Conservation (phyloP, 225 moss, liverwort and hornwort genomes). For the Pseudisothecium myosuroides region DNA sequence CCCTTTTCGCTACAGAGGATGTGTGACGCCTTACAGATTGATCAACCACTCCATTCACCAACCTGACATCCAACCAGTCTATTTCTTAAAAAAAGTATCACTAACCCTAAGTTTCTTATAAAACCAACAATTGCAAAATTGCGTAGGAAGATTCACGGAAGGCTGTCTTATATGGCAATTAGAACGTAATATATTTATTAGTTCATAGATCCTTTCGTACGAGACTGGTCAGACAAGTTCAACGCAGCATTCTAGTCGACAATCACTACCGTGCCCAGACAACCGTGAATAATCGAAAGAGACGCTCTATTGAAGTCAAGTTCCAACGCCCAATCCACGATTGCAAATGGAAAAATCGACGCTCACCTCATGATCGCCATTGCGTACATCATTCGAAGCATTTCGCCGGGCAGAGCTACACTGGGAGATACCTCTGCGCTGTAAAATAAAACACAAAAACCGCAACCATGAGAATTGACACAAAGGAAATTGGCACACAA, state of each 20-base stretch:
- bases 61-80: conserved; percentile 23
- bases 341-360: not conserved
- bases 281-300: not conserved
- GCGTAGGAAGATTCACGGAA: not conserved
- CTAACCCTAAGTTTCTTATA: not conserved
- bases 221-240: not conserved
- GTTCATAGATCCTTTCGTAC: not conserved
- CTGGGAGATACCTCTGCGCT: conserved; percentile 39
- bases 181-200: not conserved
- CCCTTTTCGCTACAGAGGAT: conserved; percentile 75
- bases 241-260: not conserved
- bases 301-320: not conserved
- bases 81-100: not conserved
- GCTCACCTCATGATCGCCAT: conserved; percentile 84
- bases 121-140: not conserved
- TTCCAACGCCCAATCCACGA: not conserved
- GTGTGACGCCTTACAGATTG: conserved; percentile 60
- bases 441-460: not conserved
- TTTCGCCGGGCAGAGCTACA: conserved; percentile 51
- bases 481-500: not conserved
- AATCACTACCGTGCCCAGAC: not conserved
- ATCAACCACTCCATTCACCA: conserved; percentile 98
- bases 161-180: not conserved
- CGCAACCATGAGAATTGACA: conserved; percentile 8
- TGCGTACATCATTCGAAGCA: conserved; percentile 94